A percentile compares a stretch with the other conserved stretches of the same genome.
Conservation (phyloP, 345 rosid species). For the Orychophragmus violaceus region DNA sequence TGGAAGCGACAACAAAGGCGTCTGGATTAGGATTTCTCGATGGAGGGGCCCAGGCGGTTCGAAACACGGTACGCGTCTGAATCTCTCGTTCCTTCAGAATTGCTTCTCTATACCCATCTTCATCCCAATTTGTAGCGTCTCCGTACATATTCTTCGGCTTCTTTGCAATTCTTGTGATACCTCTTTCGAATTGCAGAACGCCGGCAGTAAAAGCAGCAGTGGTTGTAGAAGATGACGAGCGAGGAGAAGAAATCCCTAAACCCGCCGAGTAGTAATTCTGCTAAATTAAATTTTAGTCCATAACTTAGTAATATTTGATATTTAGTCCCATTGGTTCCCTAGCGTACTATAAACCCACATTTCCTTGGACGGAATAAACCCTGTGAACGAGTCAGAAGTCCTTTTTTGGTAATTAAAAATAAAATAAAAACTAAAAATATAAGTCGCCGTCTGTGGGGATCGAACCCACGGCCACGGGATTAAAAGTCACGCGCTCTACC, state of each 20-base stretch:
- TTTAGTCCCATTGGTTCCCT: background rate
- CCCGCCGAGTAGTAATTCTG: background rate
- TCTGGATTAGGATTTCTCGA: constrained; percentile 44
- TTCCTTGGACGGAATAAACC: background rate
- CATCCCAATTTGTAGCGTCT: constrained; percentile 81
- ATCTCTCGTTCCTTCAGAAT: constrained; percentile 63
- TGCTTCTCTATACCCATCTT: constrained; percentile 59
- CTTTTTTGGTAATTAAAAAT: too few relatives aligned
- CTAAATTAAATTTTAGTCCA: background rate
- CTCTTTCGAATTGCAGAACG: background rate
- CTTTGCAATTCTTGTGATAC: background rate
- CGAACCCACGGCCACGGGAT: background rate
- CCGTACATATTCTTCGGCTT: constrained; percentile 38
- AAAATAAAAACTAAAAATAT: too few relatives aligned
- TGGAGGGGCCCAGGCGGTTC: constrained; percentile 80
- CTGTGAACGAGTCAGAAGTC: background rate
- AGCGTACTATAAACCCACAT: background rate
- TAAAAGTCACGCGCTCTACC: constrained; percentile 1
- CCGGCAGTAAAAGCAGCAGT: constrained; percentile 8
- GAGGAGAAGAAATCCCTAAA: background rate
- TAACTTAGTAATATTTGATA: background rate
- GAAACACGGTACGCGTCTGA: constrained; percentile 61
- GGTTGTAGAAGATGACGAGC: background rate
- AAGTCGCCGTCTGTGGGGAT: background rate
- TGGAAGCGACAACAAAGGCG: constrained; percentile 58